A percentile compares a stretch with the other conserved stretches of the same genome.
Conservation (phyloP, 768 basidiomycete genomes). For the Kwoniella shandongensis region DNA sequence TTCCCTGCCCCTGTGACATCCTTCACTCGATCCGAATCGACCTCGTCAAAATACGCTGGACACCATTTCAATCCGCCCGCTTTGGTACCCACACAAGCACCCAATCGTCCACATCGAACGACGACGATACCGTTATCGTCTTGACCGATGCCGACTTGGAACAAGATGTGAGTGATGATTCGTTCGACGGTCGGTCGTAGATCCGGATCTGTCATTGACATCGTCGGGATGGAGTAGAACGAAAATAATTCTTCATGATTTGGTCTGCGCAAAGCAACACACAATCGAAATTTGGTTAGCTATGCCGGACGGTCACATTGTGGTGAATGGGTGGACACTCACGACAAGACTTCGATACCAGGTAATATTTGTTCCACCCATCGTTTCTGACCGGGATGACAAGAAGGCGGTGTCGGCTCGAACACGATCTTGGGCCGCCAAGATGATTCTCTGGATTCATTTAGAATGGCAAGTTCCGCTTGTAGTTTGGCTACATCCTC, state of each 20-base stretch:
- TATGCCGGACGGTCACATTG: too few relatives aligned
- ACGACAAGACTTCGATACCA: conserved; percentile 38
- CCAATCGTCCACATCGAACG: conserved; percentile 37
- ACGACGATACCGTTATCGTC: conserved; percentile 32
- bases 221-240: conserved; percentile 20
- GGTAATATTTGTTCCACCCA: conserved; percentile 31
- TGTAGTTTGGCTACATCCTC: conserved; percentile 26
- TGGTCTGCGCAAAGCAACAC: conserved; percentile 38
- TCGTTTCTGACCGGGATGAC: conserved; percentile 33
- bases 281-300: background rate
- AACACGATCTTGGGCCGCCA: conserved; percentile 46
- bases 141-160: conserved; percentile 32
- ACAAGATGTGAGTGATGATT: conserved; percentile 30
- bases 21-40: conserved; percentile 23
- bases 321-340: conserved; percentile 8
- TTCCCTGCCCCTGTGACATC: conserved; percentile 49
- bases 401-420: conserved; percentile 41
- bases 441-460: background rate
- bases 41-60: conserved; percentile 35
- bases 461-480: conserved; percentile 6
- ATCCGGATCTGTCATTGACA: conserved; percentile 15
- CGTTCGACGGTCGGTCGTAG: conserved; percentile 24
- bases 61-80: conserved; percentile 36
- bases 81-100: conserved; percentile 35
- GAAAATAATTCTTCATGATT: conserved; percentile 49